Evolutionary conservation across 2,329 filamentous ascomycete species (phyloP).

Genomic region (Fusarium globosum): DNA sequence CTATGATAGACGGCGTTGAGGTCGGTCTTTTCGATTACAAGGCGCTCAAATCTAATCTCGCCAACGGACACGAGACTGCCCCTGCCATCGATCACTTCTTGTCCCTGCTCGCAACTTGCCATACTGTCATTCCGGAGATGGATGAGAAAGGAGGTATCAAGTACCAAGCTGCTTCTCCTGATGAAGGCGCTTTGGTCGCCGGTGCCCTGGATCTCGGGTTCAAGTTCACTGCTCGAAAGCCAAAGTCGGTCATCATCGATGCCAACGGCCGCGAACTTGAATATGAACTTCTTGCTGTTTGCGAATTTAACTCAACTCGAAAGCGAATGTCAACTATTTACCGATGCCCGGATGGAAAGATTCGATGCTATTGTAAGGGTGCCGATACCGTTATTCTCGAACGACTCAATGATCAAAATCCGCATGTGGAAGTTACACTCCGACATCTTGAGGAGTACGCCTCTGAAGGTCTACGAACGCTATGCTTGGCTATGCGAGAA

Average conservation of each 20-base stretch:
- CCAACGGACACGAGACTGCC: slow-evolving; percentile 62
- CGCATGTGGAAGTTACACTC: slow-evolving; percentile 88
- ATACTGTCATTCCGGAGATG: slow-evolving; percentile 95
- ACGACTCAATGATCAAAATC: slow-evolving; percentile 83
- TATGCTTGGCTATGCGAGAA: slow-evolving; percentile 95
- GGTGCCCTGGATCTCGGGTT: slow-evolving; percentile 89
- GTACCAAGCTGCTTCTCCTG: slow-evolving; percentile 96
- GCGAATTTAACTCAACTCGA: slow-evolving; percentile 93
- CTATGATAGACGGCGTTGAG: slow-evolving; percentile 79
- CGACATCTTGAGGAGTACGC: slow-evolving; percentile 99
- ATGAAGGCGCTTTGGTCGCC: slow-evolving; percentile 96
- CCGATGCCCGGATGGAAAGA: slow-evolving; percentile 94
- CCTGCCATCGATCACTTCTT: slow-evolving; percentile 81
- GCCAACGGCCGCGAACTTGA: slow-evolving; percentile 78
- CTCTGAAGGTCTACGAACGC: slow-evolving; percentile 91
- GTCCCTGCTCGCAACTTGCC: slow-evolving; percentile 86
- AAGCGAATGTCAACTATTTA: slow-evolving; percentile 99
- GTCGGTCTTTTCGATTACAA: slow-evolving; percentile 88
- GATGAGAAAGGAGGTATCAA: slow-evolving; percentile 87
- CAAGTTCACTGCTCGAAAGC: slow-evolving; percentile 90
- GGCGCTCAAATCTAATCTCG: slow-evolving; percentile 75
- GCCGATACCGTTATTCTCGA: slow-evolving; percentile 98
- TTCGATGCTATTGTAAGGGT: slow-evolving; percentile 94
- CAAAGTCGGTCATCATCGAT: slow-evolving; percentile 85
- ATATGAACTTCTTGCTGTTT: slow-evolving; percentile 95